phyloP scores from a whole-genome alignment of 192 early-diverging fungal genomes.

The Physocladia obscura region DNA sequence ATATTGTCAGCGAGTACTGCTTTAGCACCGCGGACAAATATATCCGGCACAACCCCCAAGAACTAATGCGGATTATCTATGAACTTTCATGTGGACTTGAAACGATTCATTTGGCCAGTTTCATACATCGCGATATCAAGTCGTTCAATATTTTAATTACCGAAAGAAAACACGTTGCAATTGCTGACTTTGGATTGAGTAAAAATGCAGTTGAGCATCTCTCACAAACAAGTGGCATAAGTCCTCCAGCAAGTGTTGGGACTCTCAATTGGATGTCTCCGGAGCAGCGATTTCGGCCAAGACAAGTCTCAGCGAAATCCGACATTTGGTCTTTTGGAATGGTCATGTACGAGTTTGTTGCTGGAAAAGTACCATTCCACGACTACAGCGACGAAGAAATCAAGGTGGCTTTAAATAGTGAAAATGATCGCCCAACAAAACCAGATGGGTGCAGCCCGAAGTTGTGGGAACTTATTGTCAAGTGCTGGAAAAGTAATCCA shows the following conservation, averaged over 20 bases:
- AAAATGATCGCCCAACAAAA: background rate
- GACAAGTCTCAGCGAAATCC: background rate
- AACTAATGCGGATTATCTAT: slow-evolving; percentile 73
- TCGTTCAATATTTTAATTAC: slow-evolving; percentile 87
- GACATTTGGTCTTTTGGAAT: slow-evolving; percentile 24
- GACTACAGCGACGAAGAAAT: background rate
- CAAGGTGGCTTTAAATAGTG: background rate
- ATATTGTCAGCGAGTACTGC: slow-evolving; percentile 18
- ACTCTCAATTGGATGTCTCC: slow-evolving; percentile 26
- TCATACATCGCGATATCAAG: slow-evolving; percentile 84
- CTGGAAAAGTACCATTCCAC: background rate
- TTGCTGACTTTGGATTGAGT: slow-evolving; percentile 80
- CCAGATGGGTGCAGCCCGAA: background rate
- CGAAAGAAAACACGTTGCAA: slow-evolving; percentile 83
- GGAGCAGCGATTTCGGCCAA: background rate
- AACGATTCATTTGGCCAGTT: slow-evolving; percentile 75
- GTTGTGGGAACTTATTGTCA: slow-evolving; percentile 6
- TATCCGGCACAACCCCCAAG: slow-evolving; percentile 82
- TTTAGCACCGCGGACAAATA: slow-evolving; percentile 11
- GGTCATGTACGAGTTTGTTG: slow-evolving; percentile 3
- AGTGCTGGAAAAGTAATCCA: slow-evolving; percentile 3
- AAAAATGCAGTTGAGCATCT: background rate
- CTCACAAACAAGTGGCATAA: background rate
- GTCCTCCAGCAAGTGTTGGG: background rate
- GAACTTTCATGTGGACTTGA: slow-evolving; percentile 81